Percentiles rank a stretch among this genome's conserved stretches.
Evolutionary conservation across 164 flowering plant genomes (phyloP).

Genomic region (grape (Vitis vinifera)): ASM3070453v1 NC_081811.1:2828501-2829000

Average conservation of each 20-base stretch:
- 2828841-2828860: background rate
- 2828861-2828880: too few species aligned
- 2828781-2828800: background rate
- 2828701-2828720: constrained; percentile 13
- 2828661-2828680: background rate
- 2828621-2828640: background rate
- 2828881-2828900: too few species aligned
- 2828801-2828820: background rate
- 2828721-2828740: constrained; percentile 5
- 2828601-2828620: background rate
- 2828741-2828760: background rate
- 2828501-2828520: too few species aligned
- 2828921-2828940: background rate
- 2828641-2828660: background rate
- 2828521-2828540: too few species aligned
- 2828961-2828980: too few species aligned
- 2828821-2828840: background rate
- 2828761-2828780: background rate
- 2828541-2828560: too few species aligned
- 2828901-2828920: background rate
- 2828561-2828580: too few species aligned
- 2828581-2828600: background rate
- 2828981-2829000: too few species aligned
- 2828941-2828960: too few species aligned
- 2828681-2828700: constrained; percentile 10